Base-by-base conservation (phyloP, 2,329 filamentous ascomycete species). In the Fusarium sp. region DNA sequence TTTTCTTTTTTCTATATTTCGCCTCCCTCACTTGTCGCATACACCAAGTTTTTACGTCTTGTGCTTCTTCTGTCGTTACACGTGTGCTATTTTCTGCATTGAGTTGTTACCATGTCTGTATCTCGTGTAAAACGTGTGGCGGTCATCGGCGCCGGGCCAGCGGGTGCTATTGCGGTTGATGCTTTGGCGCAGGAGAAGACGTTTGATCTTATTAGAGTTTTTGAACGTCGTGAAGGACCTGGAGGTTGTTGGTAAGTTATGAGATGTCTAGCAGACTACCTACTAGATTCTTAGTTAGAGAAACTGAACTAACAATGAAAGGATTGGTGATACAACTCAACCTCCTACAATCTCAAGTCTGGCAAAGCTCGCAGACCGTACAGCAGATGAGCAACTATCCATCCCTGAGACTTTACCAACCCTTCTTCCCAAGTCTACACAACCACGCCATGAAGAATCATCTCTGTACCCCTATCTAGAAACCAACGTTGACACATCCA, bases 401-500 rank as follows among this genome's bases (percentile, higher is more conserved):
- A 81, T 89, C 26, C 89, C 89, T 0, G 63, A 80, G 5, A 68
- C 74, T 1, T 79, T 91, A 1, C 90, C 89, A 8, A 82, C 85
- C 0, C 80, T 83, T 59, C 83, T 84, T 0, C 83, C 85, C 1
- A 83, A 82, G 45, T 79, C 81, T 18, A 66, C 78, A 4, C 84
- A 85, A 64, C 84, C 86, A 24, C 86, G 89, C 6, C 90, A 87
- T 75, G 80, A 84, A 18, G 89, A 91, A 67, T 89, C 89, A 1
- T 88, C 88, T 1, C 84, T 92, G 24, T 92, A 92, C 72, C 88
- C 89, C 0, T 87, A 88, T 26, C 81, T 92, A n/a, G 89, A 92
- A 77, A 92, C 90, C 6, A 93, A 93, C 71, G 87, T 93, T 48
- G 86, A 89, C 70, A 83, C 84, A 11, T 76, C 85, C 5, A 83